Evolutionary conservation across 441 rosid genomes (phyloP), one percentile per base, ranked within the genome.

Genomic region (Populus hybrid): DNA sequence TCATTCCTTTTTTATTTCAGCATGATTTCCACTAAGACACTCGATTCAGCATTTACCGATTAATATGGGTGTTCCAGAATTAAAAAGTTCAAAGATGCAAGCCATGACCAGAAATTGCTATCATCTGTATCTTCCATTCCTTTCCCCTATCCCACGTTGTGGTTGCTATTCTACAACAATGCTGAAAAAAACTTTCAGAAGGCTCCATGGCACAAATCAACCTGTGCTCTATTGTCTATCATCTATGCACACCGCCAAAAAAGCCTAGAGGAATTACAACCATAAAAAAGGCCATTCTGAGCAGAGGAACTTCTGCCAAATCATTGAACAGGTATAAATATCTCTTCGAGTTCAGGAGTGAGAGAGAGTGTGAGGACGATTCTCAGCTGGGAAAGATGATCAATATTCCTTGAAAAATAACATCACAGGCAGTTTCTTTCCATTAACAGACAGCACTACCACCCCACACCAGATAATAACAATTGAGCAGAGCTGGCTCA

Each of bases 401-500:
- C 14, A 11, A 3, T 40, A 40, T 40, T 40, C 26, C 24, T 24
- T n/a, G 4, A 21, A 12, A 64, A 26, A 21, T 26, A 64, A 64
- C 28, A 20, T 64, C 68, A 64, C 24, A 23, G 18, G 16, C 12
- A 40, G 50, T 40, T 34, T 40, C 14, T 40, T 40, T 40, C 50
- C 1, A 46, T 46, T 46, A 14, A 46, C 20, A 46, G 12, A 46
- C 57, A 46, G 57, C 57, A 46, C 11, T 34, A 40, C 46, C 71
- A 78, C 70, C 71, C 59, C 30, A 14, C 53, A 65, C 23, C 28
- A 69, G 74, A 63, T 68, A 28, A 14, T 36, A 26, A 61, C 61
- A 66, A 46, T 61, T 40, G 69, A 74, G 64, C 36, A 61, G 59
- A 72, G 75, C 23, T 70, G 72, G 75, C 74, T 73, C 71, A 67